Evolutionary conservation across 306 rosid species (phyloP).

Genomic region (Neltuma alba): DNA sequence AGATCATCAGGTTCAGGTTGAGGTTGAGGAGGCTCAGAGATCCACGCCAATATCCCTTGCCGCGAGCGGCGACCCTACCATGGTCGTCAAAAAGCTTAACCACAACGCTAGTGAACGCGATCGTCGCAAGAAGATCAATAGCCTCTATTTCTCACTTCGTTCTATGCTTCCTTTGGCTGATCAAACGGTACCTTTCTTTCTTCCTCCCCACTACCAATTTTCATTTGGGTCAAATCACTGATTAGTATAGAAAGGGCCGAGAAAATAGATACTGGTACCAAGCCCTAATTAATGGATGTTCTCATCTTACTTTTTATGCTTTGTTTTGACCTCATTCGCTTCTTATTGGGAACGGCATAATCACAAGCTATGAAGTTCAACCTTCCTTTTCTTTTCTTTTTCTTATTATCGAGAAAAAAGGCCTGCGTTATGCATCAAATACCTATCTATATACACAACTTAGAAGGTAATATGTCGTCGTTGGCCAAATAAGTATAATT

Average conservation of each 20-base stretch:
- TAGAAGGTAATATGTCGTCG: neutral
- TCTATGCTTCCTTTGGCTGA: slow-evolving; percentile 62
- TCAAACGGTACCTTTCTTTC: slow-evolving; percentile 49
- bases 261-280: neutral
- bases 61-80: neutral
- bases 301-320: neutral
- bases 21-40: neutral
- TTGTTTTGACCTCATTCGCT: neutral
- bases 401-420: neutral
- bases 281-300: neutral
- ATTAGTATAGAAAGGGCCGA: neutral
- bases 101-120: slow-evolving; percentile 91
- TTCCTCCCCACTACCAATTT: neutral
- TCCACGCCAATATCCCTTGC: slow-evolving; percentile 19
- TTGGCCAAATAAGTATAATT: neutral
- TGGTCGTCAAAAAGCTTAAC: slow-evolving; percentile 59
- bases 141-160: slow-evolving; percentile 68
- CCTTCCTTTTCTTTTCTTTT: neutral
- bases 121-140: slow-evolving; percentile 82
- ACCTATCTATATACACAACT: neutral
- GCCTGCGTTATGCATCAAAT: neutral
- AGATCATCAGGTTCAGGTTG: slow-evolving; percentile 5
- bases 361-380: neutral
- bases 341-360: neutral
- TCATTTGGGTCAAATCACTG: neutral